Percentiles rank a stretch among this genome's conserved stretches.
These are phyloP conservation scores for Ettlia oleoabundans DNA, from an alignment of 139 green algal species.

Conservation along the genomic window DNA sequence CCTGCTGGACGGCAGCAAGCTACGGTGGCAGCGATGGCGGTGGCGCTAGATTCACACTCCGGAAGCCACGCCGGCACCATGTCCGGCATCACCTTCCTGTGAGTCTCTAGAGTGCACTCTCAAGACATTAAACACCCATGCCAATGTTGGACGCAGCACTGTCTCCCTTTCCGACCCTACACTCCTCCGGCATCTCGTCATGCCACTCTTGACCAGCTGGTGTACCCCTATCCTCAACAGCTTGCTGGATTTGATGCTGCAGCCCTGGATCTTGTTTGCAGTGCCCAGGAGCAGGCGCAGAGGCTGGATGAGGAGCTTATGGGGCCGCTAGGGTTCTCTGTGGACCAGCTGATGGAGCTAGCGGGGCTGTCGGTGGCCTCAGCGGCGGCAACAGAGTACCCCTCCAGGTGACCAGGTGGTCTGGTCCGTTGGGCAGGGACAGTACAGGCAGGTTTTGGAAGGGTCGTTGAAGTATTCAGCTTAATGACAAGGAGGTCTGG, in stretches of 20 bases:
- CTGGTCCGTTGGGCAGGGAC: neutral
- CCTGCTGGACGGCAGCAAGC: too few relatives aligned
- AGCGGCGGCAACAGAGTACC: slow-evolving; percentile 71
- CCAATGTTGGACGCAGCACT: too few relatives aligned
- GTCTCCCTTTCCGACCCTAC: neutral
- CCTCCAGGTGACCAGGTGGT: neutral
- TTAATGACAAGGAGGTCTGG: too few relatives aligned
- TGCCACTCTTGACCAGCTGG: too few relatives aligned
- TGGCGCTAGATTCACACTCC: neutral
- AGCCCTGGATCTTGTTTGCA: slow-evolving; percentile 19
- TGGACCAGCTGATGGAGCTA: slow-evolving; percentile 95
- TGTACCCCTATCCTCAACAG: too few relatives aligned
- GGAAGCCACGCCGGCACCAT: neutral
- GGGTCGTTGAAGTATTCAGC: too few relatives aligned
- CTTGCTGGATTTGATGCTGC: too few relatives aligned
- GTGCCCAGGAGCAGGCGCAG: slow-evolving; percentile 68
- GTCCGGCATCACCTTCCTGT: slow-evolving; percentile 1
- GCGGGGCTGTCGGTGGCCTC: slow-evolving; percentile 79
- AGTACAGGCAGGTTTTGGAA: neutral
- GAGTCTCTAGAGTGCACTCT: neutral
- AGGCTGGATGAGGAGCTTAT: slow-evolving; percentile 91
- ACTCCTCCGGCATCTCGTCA: too few relatives aligned
- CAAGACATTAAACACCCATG: too few relatives aligned
- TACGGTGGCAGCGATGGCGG: too few relatives aligned
- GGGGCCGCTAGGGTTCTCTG: slow-evolving; percentile 84